phyloP scores from a whole-genome alignment of 768 basidiomycete genomes.

The Mycena olivaceomarginata region DNA sequence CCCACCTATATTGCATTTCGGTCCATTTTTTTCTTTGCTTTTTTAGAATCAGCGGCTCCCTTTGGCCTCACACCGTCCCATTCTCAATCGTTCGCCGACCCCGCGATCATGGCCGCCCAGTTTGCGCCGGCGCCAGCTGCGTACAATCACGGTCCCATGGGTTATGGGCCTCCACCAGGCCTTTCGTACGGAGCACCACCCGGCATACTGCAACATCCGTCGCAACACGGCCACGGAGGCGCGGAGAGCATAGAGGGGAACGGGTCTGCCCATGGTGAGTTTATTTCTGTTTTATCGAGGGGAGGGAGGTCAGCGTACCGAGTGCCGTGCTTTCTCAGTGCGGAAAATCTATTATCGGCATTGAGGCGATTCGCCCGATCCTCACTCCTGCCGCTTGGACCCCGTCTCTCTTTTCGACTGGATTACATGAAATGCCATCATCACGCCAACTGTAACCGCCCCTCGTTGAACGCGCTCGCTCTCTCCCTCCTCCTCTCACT shows the following conservation, averaged over 20 bases:
- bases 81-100: conserved; percentile 78
- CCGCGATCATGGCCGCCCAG: conserved; percentile 88
- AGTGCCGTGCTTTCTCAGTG: conserved; percentile 93
- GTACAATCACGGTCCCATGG: conserved; percentile 54
- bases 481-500: conserved; percentile 63
- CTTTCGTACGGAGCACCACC: conserved; percentile 65
- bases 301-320: conserved; percentile 94
- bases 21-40: conserved; percentile 38
- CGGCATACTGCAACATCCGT: conserved; percentile 51
- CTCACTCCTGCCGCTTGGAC: conserved; percentile 60
- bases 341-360: conserved; percentile 86
- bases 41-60: conserved; percentile 57
- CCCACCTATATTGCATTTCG: conserved; percentile 49
- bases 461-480: conserved; percentile 57
- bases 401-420: conserved; percentile 55
- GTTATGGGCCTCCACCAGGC: conserved; percentile 82
- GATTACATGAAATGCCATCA: conserved; percentile 51
- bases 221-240: conserved; percentile 50
- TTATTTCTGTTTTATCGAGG: conserved; percentile 70
- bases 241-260: conserved; percentile 53
- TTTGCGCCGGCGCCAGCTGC: conserved; percentile 65
- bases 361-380: conserved; percentile 70
- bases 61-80: conserved; percentile 58
- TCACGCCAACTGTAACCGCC: conserved; percentile 51
- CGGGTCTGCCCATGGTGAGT: conserved; percentile 81